Evolutionary conservation across 768 basidiomycete genomes (phyloP).

Genomic region (Infundibulicybe gibba): DNA sequence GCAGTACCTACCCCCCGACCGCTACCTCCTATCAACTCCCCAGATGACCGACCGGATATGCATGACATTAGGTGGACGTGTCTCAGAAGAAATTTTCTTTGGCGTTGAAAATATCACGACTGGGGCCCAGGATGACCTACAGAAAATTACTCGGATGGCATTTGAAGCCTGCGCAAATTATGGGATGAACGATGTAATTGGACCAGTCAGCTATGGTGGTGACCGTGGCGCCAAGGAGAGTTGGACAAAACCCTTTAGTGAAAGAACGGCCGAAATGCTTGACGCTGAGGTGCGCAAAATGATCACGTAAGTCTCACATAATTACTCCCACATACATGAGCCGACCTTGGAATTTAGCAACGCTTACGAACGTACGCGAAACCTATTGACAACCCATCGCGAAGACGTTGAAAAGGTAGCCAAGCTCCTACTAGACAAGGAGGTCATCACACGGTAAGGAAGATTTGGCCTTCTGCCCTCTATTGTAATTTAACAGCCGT

Average conservation of each 20-base stretch:
- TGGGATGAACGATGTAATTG: conserved; percentile 94
- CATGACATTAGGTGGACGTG: conserved; percentile 97
- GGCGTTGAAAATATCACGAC: conserved; percentile 90
- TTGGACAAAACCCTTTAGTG: conserved; percentile 98
- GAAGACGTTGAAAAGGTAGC: conserved; percentile 95
- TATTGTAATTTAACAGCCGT: conserved; percentile 5
- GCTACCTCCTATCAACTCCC: conserved; percentile 92
- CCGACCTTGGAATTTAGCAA: conserved; percentile 31
- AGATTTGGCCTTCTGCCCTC: not conserved
- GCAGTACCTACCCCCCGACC: conserved; percentile 92
- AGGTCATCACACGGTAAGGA: conserved; percentile 86
- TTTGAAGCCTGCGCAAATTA: conserved; percentile 95
- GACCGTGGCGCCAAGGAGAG: conserved; percentile 76
- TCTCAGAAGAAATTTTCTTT: conserved; percentile 98
- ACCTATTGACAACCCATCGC: conserved; percentile 76
- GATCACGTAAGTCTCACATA: conserved; percentile 57
- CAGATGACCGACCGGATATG: conserved; percentile 95
- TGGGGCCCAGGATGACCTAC: conserved; percentile 96
- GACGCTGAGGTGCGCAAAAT: conserved; percentile 93
- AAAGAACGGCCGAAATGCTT: conserved; percentile 93
- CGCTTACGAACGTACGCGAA: conserved; percentile 81
- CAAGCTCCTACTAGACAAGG: conserved; percentile 85
- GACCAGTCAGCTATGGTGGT: conserved; percentile 96
- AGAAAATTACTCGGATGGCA: conserved; percentile 98
- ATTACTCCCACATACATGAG: conserved; percentile 2